Evolutionary conservation across 345 rosid genomes (phyloP).

Genomic region (Garcia nutans): DNA sequence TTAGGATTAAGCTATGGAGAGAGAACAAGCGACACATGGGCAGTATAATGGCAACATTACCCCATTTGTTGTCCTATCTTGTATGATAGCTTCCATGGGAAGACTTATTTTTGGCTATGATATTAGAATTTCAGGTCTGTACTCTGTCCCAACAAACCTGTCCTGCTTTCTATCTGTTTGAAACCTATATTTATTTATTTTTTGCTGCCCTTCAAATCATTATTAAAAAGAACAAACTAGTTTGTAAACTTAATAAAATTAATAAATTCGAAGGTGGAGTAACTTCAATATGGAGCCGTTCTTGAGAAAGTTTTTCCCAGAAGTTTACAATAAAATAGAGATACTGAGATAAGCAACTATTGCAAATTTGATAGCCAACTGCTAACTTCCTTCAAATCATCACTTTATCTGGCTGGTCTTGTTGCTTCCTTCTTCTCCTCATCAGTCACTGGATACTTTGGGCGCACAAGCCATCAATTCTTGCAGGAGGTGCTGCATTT

Average conservation of each 20-base stretch:
- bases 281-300: slow-evolving; percentile 81
- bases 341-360: slow-evolving; percentile 53
- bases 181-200: background rate
- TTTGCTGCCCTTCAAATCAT: background rate
- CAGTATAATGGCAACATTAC: slow-evolving; percentile 52
- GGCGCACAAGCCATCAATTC: slow-evolving; percentile 67
- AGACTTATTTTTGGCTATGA: slow-evolving; percentile 89
- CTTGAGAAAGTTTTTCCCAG: slow-evolving; percentile 50
- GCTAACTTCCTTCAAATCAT: slow-evolving; percentile 71
- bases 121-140: slow-evolving; percentile 73
- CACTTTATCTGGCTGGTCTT: slow-evolving; percentile 70
- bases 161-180: too few relatives aligned
- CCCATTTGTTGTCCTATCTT: slow-evolving; percentile 55
- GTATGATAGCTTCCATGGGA: slow-evolving; percentile 80
- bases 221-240: background rate
- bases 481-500: slow-evolving; percentile 54
- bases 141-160: slow-evolving; percentile 11
- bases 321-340: slow-evolving; percentile 50
- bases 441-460: slow-evolving; percentile 45
- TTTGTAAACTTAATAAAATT: background rate
- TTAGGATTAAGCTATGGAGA: slow-evolving; percentile 42
- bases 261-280: slow-evolving; percentile 54
- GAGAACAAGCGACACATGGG: slow-evolving; percentile 24
- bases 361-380: slow-evolving; percentile 73
- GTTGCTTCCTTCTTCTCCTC: slow-evolving; percentile 63